Percentiles rank a stretch among this genome's conserved stretches.
Evolutionary conservation across 164 flowering plant species (phyloP).

Genomic region (Stephania japonica): DNA sequence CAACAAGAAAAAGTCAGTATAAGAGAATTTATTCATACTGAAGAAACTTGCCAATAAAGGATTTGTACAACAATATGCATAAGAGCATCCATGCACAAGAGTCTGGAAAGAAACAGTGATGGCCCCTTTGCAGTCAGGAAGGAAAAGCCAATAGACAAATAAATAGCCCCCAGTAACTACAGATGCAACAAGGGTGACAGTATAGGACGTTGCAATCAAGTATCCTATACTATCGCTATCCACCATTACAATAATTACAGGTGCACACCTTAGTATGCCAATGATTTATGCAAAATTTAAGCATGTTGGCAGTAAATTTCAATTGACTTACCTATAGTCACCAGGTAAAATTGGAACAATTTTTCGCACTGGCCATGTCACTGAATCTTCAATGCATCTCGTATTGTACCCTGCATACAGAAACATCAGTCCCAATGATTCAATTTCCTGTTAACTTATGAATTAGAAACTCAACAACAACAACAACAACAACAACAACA

Average conservation of each 20-base stretch:
- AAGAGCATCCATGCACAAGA: too few species aligned
- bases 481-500: too few species aligned
- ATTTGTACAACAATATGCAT: background rate
- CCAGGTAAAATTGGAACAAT: conserved; percentile 91
- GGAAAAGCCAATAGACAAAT: too few species aligned
- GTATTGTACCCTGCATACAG: conserved; percentile 59
- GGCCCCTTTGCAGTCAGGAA: too few species aligned
- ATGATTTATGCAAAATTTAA: background rate
- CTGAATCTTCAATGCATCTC: conserved; percentile 92
- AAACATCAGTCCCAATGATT: background rate
- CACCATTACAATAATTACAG: background rate
- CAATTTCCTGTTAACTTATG: background rate
- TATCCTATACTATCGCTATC: background rate
- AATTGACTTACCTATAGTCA: conserved; percentile 68
- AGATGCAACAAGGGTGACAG: background rate
- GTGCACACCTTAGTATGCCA: background rate
- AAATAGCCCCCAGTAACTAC: background rate
- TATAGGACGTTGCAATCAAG: background rate
- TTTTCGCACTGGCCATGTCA: conserved; percentile 95
- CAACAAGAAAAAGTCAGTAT: background rate
- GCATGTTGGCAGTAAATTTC: background rate
- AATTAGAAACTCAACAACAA: background rate
- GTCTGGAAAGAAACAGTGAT: too few species aligned
- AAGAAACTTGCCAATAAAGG: background rate
- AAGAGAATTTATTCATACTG: background rate